phyloP scores from a whole-genome alignment of 108 stramenopile species.

The Parietichytrium sp. region DNA sequence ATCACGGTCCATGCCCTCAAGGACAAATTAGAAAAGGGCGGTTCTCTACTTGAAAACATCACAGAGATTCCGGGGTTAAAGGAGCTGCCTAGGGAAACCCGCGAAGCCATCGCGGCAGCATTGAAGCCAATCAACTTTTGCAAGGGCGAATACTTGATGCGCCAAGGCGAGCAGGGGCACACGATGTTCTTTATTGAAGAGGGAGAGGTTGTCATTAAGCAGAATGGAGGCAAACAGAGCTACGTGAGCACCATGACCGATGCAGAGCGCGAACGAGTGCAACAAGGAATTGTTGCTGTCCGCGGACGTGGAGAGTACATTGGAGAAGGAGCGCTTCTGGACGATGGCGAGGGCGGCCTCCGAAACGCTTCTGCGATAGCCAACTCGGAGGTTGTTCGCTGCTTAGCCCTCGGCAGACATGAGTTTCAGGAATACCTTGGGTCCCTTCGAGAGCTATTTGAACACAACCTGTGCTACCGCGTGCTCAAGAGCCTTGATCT shows the following conservation, averaged over 20 bases:
- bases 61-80: constrained; percentile 18
- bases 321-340: constrained; percentile 36
- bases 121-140: constrained; percentile 24
- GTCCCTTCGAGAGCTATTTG: not conserved
- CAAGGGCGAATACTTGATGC: constrained; percentile 35
- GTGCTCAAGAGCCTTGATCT: not conserved
- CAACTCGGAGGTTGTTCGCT: constrained; percentile 8
- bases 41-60: constrained; percentile 33
- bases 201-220: constrained; percentile 27
- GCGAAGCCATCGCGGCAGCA: constrained; percentile 21
- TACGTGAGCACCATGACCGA: not conserved
- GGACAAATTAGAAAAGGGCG: constrained; percentile 15
- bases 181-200: constrained; percentile 35
- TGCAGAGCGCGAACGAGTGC: no score
- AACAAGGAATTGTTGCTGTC: not conserved
- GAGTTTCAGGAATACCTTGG: constrained; percentile 20
- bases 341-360: not conserved
- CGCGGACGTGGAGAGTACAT: constrained; percentile 24
- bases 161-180: constrained; percentile 36
- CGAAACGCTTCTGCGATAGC: constrained; percentile 25
- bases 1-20: constrained; percentile 25
- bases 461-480: constrained; percentile 9
- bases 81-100: constrained; percentile 27
- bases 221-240: not conserved
- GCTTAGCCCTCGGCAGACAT: not conserved